Conservation (phyloP, 2,329 filamentous ascomycete genomes). For the Lasiodiplodia sp. region DNA sequence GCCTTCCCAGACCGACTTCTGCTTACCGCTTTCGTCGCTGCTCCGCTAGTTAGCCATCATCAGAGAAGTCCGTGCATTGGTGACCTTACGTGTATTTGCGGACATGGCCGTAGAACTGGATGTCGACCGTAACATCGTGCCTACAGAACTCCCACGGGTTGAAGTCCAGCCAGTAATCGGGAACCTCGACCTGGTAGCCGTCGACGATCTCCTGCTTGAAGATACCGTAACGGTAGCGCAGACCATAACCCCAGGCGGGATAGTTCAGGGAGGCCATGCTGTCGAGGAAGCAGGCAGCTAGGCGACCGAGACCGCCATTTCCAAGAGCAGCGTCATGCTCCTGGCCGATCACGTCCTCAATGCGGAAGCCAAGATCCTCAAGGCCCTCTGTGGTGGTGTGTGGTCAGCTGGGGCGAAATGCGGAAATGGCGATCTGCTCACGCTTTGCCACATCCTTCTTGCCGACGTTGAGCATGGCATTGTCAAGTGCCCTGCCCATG, state of each 20-base stretch:
- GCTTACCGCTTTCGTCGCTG: constrained; percentile 79
- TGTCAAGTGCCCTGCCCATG: constrained; percentile 96
- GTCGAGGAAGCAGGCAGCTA: constrained; percentile 97
- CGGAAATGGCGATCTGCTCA: constrained; percentile 51
- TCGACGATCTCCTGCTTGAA: constrained; percentile 99
- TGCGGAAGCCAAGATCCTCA: constrained; percentile 88
- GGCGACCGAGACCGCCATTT: constrained; percentile 91
- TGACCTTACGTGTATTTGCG: constrained; percentile 62
- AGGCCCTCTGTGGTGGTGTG: constrained; percentile 72
- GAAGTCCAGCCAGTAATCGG: constrained; percentile 99
- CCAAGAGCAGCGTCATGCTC: constrained; percentile 96
- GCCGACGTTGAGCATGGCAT: constrained; percentile 96
- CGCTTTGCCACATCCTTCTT: constrained; percentile 84
- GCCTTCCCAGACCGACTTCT: constrained; percentile 81
- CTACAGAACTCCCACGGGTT: constrained; percentile 99
- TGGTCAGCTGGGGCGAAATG: constrained; percentile 21
- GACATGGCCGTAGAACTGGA: constrained; percentile 94
- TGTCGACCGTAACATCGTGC: constrained; percentile 93
- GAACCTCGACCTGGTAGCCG: constrained; percentile 96
- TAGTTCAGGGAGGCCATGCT: constrained; percentile 94
- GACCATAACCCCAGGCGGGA: constrained; percentile 95
- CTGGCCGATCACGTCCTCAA: constrained; percentile 93
- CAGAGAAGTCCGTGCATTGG: not conserved
- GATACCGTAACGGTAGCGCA: constrained; percentile 92
- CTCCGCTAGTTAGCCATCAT: constrained; percentile 30